Evolutionary conservation across 306 rosid species (phyloP), one percentile per base, ranked within the genome.

Genomic region (Fagus sylvatica): DNA sequence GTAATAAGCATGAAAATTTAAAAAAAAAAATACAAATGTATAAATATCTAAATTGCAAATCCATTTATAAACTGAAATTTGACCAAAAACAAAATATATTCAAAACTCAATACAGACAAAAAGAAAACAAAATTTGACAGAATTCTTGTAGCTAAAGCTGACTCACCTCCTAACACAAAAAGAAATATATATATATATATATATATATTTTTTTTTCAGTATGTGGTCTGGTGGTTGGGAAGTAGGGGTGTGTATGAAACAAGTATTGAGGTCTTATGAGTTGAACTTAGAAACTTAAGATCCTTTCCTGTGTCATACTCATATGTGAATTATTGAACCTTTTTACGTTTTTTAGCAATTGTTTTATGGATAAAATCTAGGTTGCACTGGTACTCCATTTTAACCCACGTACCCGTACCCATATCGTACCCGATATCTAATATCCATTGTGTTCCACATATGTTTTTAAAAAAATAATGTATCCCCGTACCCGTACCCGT

Each of bases 291-390:
- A 68, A 42, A 41, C 0, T 28, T 41, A 19, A 69, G 53, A 59
- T 77, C 46, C 40, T 42, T 39, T 76, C 53, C 37, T 78, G 59
- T 33, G 15, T 40, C 48, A 39, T 32, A 62, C 66, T 40, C 48
- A 39, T 32, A 62, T 73, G 54, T 28, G 55, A 56, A 39, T 11
- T 53, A 36, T 36, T 56, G 22, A 53, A 70, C 28, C 11, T 33
- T 32, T 33, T 37, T 34, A 46, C 11, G 62, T 41, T 3, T 72
- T 72, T 22, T 36, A 32, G 34, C 17, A 28, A 34, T 46, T 48
- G 11, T 43, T 54, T 17, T 41, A 7, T 19, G 33, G 32, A 48
- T 11, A 33, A 74, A 53, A 22, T 22, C 28, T 22, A 22, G 28
- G 28, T 22, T 22, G 28, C 28, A 22, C 28, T 0, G 28, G 28